These are phyloP conservation scores for Solanum medicagineum DNA, from an alignment of 257 asterid species.

Conservation along the genomic window DNA sequence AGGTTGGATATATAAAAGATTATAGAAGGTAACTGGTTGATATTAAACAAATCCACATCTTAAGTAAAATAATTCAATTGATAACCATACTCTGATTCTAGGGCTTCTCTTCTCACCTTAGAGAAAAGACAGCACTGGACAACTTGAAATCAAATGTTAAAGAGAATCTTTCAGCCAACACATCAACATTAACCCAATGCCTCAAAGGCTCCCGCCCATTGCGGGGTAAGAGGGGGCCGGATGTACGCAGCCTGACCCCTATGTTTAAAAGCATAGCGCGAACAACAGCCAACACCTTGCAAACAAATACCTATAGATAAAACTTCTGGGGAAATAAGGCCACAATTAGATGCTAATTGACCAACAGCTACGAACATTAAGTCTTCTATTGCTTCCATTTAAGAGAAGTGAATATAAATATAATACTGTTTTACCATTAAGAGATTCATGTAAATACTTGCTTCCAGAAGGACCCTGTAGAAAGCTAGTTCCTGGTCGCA, in stretches of 20 bases:
- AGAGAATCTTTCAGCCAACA: background rate
- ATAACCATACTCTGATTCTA: background rate
- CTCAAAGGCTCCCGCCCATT: too few species aligned
- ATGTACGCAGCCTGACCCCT: too few species aligned
- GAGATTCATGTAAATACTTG: background rate
- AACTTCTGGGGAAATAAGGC: background rate
- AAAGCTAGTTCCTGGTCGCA: too few species aligned
- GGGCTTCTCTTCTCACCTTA: background rate
- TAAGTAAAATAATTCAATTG: background rate
- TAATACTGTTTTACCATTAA: background rate
- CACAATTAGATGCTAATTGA: background rate
- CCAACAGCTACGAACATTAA: background rate
- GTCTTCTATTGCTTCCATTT: background rate
- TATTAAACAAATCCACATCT: background rate
- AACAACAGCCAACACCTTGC: background rate
- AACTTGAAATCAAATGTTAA: background rate
- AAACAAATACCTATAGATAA: background rate
- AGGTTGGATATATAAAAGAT: background rate
- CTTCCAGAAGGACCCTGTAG: background rate
- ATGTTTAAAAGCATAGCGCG: too few species aligned
- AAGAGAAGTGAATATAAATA: background rate
- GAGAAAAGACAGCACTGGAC: background rate
- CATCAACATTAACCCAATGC: too few species aligned
- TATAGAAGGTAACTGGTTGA: background rate
- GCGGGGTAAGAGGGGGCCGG: too few species aligned